Conservation (phyloP, 2,329 filamentous ascomycete species). For the Pyrenophora teres region DNA sequence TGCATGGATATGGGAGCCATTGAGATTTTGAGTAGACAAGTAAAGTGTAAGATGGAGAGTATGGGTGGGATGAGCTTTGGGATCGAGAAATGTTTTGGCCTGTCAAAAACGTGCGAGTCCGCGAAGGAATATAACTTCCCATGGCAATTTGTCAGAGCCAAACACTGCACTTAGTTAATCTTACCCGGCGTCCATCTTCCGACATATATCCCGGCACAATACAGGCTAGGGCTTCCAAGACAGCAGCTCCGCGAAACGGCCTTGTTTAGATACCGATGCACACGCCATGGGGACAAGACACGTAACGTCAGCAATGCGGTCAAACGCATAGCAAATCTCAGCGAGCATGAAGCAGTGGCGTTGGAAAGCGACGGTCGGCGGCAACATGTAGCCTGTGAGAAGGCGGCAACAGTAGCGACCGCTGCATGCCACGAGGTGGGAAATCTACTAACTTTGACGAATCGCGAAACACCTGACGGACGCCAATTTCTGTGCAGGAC, state of each 20-base stretch:
- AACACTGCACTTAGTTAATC: neutral
- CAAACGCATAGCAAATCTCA: slow-evolving; percentile 1
- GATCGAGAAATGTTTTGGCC: slow-evolving; percentile 21
- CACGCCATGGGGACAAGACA: slow-evolving; percentile 1
- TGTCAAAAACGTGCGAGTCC: neutral
- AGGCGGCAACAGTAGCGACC: neutral
- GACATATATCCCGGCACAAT: slow-evolving; percentile 7
- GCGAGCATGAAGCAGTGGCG: neutral
- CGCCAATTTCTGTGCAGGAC: slow-evolving; percentile 3
- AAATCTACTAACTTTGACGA: slow-evolving; percentile 24
- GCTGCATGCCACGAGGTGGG: neutral
- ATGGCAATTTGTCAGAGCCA: slow-evolving; percentile 25
- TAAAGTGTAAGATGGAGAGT: slow-evolving; percentile 26
- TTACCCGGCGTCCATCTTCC: neutral
- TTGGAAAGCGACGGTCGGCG: neutral
- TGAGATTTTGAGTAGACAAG: slow-evolving; percentile 19
- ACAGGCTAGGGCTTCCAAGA: slow-evolving; percentile 4
- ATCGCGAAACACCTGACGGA: slow-evolving; percentile 9
- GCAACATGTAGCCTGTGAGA: slow-evolving; percentile 17
- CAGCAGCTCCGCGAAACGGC: slow-evolving; percentile 5
- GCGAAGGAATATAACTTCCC: slow-evolving; percentile 17
- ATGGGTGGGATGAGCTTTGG: slow-evolving; percentile 21
- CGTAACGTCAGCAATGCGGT: neutral
- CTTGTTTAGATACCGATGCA: neutral
- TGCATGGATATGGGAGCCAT: slow-evolving; percentile 25